Evolutionary conservation across 257 asterid species (phyloP).

Genomic region (Penstemon davidsonii): DNA sequence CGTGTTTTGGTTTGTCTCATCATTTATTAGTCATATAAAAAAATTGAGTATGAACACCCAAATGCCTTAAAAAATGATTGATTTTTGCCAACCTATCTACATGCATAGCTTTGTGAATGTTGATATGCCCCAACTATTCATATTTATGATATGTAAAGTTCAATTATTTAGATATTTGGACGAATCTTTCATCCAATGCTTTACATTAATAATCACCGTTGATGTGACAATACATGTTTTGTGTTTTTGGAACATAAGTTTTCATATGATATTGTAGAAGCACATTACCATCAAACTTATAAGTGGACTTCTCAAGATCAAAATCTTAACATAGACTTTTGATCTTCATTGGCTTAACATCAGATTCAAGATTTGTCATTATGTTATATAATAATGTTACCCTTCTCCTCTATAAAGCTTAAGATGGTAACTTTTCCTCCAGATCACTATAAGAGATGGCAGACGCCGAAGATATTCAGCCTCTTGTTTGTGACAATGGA

Average conservation of each 20-base stretch:
- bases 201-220: not conserved
- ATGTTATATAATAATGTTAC: not conserved
- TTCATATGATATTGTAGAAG: not conserved
- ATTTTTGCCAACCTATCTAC: not conserved
- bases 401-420: not conserved
- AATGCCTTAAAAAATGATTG: not conserved
- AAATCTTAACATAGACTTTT: not conserved
- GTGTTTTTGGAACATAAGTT: not conserved
- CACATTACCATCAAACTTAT: not conserved
- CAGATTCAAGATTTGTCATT: constrained; percentile 1
- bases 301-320: constrained; percentile 11
- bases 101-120: not conserved
- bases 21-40: not conserved
- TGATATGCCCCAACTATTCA: not conserved
- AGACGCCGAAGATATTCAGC: constrained; percentile 53
- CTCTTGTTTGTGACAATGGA: constrained; percentile 62
- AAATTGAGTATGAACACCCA: not conserved
- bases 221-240: not conserved
- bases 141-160: not conserved
- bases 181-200: constrained; percentile 19
- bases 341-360: constrained; percentile 15
- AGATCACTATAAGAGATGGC: constrained; percentile 43
- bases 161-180: not conserved
- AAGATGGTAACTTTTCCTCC: constrained; percentile 16
- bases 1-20: not conserved